phyloP scores from a whole-genome alignment of 2,329 filamentous ascomycete species.

The Xylariales sp. region DNA sequence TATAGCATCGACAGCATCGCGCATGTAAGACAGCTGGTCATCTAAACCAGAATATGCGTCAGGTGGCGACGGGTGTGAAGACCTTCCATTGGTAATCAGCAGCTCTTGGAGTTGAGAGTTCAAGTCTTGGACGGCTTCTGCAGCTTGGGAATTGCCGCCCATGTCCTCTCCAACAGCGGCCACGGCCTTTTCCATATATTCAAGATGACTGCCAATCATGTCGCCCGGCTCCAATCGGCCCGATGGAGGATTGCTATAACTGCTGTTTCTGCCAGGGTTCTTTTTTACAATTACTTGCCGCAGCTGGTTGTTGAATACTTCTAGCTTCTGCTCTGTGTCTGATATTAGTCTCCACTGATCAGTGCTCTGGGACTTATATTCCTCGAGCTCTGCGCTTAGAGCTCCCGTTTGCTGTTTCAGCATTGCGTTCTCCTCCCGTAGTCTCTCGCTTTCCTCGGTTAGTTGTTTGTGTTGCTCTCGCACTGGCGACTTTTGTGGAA shows the following conservation, averaged over 20 bases:
- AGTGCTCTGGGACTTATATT: slow-evolving; percentile 27
- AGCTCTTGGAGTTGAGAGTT: slow-evolving; percentile 58
- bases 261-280: slow-evolving; percentile 50
- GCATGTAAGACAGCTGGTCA: slow-evolving; percentile 65
- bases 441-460: slow-evolving; percentile 40
- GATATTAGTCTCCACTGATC: slow-evolving; percentile 48
- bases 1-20: slow-evolving; percentile 51
- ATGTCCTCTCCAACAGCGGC: slow-evolving; percentile 54
- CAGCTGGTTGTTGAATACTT: slow-evolving; percentile 62
- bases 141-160: slow-evolving; percentile 38
- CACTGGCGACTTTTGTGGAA: slow-evolving; percentile 53
- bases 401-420: slow-evolving; percentile 29
- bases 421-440: slow-evolving; percentile 40
- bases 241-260: slow-evolving; percentile 39
- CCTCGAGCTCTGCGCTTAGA: slow-evolving; percentile 29
- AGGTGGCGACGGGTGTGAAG: slow-evolving; percentile 54
- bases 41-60: slow-evolving; percentile 53
- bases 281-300: slow-evolving; percentile 62
- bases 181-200: slow-evolving; percentile 67
- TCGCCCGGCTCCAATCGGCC: slow-evolving; percentile 37
- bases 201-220: slow-evolving; percentile 54
- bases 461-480: slow-evolving; percentile 49
- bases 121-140: slow-evolving; percentile 54
- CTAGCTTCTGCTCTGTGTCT: slow-evolving; percentile 61
- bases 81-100: slow-evolving; percentile 45